These are phyloP conservation scores for Tephrocybe rancida DNA, from an alignment of 768 basidiomycete genomes.

Conservation along the genomic window DNA sequence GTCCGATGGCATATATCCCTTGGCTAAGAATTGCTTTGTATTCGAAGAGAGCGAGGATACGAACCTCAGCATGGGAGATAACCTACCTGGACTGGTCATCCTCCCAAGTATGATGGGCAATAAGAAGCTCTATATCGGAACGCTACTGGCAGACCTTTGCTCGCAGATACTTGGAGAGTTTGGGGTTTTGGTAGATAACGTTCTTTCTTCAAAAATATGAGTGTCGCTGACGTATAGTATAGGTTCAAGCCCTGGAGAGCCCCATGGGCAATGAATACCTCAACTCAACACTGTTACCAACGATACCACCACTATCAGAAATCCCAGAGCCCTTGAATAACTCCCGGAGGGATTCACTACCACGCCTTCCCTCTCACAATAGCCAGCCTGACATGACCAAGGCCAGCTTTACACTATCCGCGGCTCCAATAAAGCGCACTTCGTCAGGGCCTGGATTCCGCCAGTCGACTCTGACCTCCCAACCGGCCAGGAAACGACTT, in stretches of 20 bases:
- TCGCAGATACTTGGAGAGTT: conserved; percentile 87
- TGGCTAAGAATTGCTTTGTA: conserved; percentile 82
- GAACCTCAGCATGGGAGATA: conserved; percentile 57
- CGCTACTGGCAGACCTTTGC: conserved; percentile 86
- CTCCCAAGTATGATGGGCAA: conserved; percentile 89
- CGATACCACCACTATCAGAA: conserved; percentile 60
- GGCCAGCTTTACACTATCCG: conserved; percentile 34
- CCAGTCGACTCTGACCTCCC: conserved; percentile 50
- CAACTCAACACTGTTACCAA: conserved; percentile 68
- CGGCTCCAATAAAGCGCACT: conserved; percentile 55
- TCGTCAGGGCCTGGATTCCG: conserved; percentile 54
- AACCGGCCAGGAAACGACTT: conserved; percentile 60
- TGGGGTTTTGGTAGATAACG: conserved; percentile 70
- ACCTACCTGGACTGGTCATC: conserved; percentile 65
- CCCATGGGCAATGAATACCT: conserved; percentile 86
- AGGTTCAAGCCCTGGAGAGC: conserved; percentile 82
- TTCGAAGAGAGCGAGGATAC: conserved; percentile 76
- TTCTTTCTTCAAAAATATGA: background rate
- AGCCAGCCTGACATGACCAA: conserved; percentile 60
- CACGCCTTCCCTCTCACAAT: conserved; percentile 49
- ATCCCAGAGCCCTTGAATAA: conserved; percentile 59
- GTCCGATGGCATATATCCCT: conserved; percentile 66
- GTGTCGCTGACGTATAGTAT: conserved; percentile 8
- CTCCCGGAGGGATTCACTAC: conserved; percentile 43
- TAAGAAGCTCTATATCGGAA: conserved; percentile 85